These are phyloP conservation scores for Lachnellula cervina DNA, from an alignment of 2,329 filamentous ascomycete species.

Conservation along the genomic window DNA sequence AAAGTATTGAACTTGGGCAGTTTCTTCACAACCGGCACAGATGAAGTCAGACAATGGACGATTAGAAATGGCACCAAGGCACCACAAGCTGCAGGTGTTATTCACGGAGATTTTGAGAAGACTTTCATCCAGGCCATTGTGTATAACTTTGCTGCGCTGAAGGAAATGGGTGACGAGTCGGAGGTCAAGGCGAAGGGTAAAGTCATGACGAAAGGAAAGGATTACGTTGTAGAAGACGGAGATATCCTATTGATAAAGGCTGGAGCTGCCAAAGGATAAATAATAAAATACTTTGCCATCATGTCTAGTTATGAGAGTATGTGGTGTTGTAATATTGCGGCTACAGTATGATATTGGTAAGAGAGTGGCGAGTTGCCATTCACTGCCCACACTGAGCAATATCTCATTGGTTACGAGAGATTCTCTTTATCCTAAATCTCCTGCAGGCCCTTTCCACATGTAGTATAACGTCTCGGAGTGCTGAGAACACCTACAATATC, in stretches of 20 bases:
- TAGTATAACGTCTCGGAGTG: too few species aligned
- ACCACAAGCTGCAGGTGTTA: constrained; percentile 95
- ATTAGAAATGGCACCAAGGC: constrained; percentile 94
- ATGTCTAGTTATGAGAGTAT: neutral
- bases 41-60: constrained; percentile 98
- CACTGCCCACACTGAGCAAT: neutral
- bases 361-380: neutral
- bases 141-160: constrained; percentile 79
- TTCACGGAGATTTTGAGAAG: constrained; percentile 98
- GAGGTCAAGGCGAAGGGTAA: constrained; percentile 92
- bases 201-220: constrained; percentile 97
- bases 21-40: constrained; percentile 95
- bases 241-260: constrained; percentile 37
- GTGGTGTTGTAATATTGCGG: neutral
- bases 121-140: constrained; percentile 97
- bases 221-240: constrained; percentile 84
- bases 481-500: too few species aligned
- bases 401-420: too few species aligned
- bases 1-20: constrained; percentile 83
- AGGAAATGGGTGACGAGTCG: constrained; percentile 83
- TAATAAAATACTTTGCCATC: constrained; percentile 10
- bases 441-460: too few species aligned
- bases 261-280: constrained; percentile 30
- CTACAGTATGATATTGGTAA: neutral
- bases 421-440: too few species aligned